These are phyloP conservation scores for Globisporangium ultimum DNA, from an alignment of 352 stramenopile genomes.

Conservation along the genomic window DNA sequence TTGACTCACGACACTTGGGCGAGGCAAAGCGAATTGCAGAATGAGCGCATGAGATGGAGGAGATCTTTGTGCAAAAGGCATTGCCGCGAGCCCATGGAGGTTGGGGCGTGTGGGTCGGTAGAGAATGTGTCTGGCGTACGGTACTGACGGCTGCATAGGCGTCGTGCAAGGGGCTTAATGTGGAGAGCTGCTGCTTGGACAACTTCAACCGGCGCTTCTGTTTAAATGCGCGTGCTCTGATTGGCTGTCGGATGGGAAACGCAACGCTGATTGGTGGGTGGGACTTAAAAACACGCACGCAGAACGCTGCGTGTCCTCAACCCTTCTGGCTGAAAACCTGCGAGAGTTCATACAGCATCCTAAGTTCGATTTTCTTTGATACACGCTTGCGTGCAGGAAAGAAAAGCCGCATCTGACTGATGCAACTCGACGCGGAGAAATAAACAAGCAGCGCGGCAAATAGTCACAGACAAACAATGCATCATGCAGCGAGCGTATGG, in stretches of 20 bases:
- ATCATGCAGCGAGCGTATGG: too few relatives aligned
- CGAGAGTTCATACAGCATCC: neutral
- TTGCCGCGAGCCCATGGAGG: neutral
- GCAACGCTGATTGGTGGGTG: slow-evolving; percentile 1
- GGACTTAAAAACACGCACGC: neutral
- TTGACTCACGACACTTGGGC: slow-evolving; percentile 21
- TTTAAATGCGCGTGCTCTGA: slow-evolving; percentile 22
- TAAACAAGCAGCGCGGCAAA: too few relatives aligned
- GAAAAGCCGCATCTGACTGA: too few relatives aligned
- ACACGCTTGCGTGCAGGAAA: too few relatives aligned
- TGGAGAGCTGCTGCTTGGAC: neutral
- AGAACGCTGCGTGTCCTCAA: neutral
- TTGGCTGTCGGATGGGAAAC: slow-evolving; percentile 12
- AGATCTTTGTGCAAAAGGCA: neutral
- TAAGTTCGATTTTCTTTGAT: too few relatives aligned
- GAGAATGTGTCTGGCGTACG: too few relatives aligned
- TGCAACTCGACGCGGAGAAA: too few relatives aligned
- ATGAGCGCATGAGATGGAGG: slow-evolving; percentile 28
- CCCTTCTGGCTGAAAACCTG: neutral
- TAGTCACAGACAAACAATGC: too few relatives aligned
- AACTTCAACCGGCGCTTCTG: slow-evolving; percentile 29
- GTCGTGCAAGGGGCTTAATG: neutral
- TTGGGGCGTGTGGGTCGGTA: too few relatives aligned
- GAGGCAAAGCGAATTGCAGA: slow-evolving; percentile 40
- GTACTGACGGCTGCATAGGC: too few relatives aligned